Conservation (phyloP, 1,284 basidiomycete species). For the Schizophyllum amplum region DNA sequence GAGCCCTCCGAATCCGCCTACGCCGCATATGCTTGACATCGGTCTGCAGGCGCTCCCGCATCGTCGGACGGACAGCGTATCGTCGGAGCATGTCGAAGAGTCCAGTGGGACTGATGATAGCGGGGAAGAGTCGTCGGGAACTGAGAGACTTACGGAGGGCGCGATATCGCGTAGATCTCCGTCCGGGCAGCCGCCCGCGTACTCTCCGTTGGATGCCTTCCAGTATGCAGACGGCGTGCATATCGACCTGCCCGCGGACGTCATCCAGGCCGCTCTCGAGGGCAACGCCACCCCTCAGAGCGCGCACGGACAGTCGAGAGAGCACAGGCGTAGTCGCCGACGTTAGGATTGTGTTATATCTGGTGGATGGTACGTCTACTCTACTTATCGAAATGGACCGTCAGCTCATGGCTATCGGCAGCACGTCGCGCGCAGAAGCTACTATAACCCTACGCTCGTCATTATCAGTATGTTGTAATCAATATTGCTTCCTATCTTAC, state of each 20-base stretch:
- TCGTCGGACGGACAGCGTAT: slow-evolving; percentile 15
- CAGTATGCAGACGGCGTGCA: slow-evolving; percentile 76
- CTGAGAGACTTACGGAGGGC: slow-evolving; percentile 10
- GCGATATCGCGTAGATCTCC: slow-evolving; percentile 30
- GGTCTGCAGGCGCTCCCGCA: slow-evolving; percentile 61
- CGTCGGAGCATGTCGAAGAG: slow-evolving; percentile 11
- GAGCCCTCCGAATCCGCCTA: slow-evolving; percentile 61
- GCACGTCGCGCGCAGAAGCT: too few species aligned
- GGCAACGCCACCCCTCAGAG: slow-evolving; percentile 50
- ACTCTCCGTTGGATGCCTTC: slow-evolving; percentile 74
- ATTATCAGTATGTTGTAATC: too few species aligned
- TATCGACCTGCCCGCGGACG: slow-evolving; percentile 74
- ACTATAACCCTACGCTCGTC: too few species aligned
- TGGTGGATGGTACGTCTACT: slow-evolving; percentile 7
- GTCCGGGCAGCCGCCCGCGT: slow-evolving; percentile 57
- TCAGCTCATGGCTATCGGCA: too few species aligned
- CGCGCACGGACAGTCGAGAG: slow-evolving; percentile 43
- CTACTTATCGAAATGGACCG: slow-evolving; percentile 7
- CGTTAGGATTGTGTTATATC: slow-evolving; percentile 24
- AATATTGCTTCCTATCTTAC: too few species aligned
- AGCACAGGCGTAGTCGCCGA: slow-evolving; percentile 52
- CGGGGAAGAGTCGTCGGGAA: slow-evolving; percentile 9
- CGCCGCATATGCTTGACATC: slow-evolving; percentile 71
- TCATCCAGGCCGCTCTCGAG: slow-evolving; percentile 74
- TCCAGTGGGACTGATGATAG: neutral